Evolutionary conservation across 331 rosid genomes (phyloP), one percentile per base, ranked within the genome.

Genomic region (Rosa hybrid): DNA sequence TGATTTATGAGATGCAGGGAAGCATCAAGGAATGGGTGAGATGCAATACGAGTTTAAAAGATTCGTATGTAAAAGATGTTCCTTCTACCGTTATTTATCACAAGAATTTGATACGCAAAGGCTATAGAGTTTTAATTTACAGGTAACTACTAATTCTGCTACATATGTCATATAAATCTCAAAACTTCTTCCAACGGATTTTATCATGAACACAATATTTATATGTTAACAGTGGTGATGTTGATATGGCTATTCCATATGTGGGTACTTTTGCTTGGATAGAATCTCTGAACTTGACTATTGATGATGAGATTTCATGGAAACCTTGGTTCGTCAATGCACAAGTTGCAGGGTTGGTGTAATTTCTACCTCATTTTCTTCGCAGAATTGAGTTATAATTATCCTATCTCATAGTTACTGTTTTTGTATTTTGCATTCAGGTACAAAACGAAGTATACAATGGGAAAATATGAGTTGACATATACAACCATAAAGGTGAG

Each of bases 401-500:
- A 49, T 49, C 53, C 16, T 4, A 53, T 53, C n/a, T 4, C 7
- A 16, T 86, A 90, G 89, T 44, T 88, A 48, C 48, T 53, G 7
- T 0, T 88, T 91, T 57, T 57, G 0, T n/a, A 5, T n/a, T n/a
- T 23, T 23, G 1, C 25, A 0, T 57, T 57, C 18, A 72, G 76
- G 11, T 48, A 72, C 60, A 72, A 14, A 72, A 14, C 12, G 44
- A 5, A 13, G 8, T 72, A 72, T 20, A 1, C 62, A 23, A 0
- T 14, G 4, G 20, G 30, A 5, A 49, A 68, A 4, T 42, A 68
- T 23, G 27, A 42, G 13, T 41, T 72, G 39, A 72, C 76, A 72
- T 72, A 11, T 25, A 11, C 76, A 45, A 72, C 62, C 7, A 38
- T 72, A 4, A 72, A 48, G 76, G 76, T 16, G 48, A n/a, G 74